Conservation (phyloP, 805 yeast species). For the Myxozyma udenii region DNA sequence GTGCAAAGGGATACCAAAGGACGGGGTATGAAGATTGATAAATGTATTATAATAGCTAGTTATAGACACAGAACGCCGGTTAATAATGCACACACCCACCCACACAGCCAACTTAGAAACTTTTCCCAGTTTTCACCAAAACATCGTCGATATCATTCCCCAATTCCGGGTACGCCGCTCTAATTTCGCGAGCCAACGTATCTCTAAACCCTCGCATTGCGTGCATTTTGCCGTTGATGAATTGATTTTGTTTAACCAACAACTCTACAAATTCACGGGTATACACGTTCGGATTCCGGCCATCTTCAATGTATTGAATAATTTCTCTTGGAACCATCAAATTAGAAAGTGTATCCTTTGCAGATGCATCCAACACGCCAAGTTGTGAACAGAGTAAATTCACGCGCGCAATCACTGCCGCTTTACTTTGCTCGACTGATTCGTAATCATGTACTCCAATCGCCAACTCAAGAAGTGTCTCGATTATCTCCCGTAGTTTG, state of each 20-base stretch:
- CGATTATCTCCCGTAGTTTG: slow-evolving; percentile 56
- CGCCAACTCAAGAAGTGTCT: slow-evolving; percentile 83
- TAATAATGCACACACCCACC: too few species aligned
- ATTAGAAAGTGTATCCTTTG: slow-evolving; percentile 24
- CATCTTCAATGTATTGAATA: slow-evolving; percentile 89
- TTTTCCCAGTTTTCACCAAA: slow-evolving; percentile 17
- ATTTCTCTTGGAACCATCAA: slow-evolving; percentile 65
- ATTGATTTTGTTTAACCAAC: slow-evolving; percentile 84
- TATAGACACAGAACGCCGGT: too few species aligned
- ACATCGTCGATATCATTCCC: slow-evolving; percentile 45
- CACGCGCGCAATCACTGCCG: slow-evolving; percentile 46
- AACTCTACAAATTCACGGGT: slow-evolving; percentile 95
- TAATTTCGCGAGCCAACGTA: slow-evolving; percentile 64
- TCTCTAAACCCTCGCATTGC: slow-evolving; percentile 59
- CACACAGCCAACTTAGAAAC: too few species aligned
- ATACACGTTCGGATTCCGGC: slow-evolving; percentile 94
- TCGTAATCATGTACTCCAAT: slow-evolving; percentile 91
- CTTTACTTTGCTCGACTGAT: slow-evolving; percentile 77
- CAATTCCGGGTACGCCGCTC: slow-evolving; percentile 76
- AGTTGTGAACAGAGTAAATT: slow-evolving; percentile 23
- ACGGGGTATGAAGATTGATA: too few species aligned
- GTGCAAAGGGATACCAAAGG: slow-evolving; percentile 30
- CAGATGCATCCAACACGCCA: slow-evolving; percentile 10
- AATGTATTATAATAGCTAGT: too few species aligned
- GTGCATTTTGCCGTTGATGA: slow-evolving; percentile 75